phyloP scores from a whole-genome alignment of 352 stramenopile genomes.

The Globisporangium paroecandrum region DNA sequence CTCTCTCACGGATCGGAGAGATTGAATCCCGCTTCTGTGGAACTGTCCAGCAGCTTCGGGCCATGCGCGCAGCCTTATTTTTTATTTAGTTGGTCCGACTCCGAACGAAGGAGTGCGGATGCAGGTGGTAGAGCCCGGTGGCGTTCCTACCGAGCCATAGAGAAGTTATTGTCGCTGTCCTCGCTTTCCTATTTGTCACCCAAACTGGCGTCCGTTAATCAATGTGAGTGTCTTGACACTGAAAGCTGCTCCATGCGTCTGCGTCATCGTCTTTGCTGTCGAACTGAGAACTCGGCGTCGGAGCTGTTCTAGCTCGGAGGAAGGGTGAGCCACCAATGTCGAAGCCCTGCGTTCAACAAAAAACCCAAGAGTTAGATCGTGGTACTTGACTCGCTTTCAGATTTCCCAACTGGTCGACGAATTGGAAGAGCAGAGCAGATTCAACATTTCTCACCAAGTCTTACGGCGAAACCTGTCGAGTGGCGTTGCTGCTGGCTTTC shows the following conservation, averaged over 20 bases:
- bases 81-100: slow-evolving; percentile 20
- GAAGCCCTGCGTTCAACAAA: slow-evolving; percentile 8
- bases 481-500: neutral
- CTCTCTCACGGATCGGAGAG: neutral
- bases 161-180: slow-evolving; percentile 15
- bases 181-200: slow-evolving; percentile 10
- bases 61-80: slow-evolving; percentile 5
- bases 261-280: neutral
- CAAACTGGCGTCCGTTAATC: slow-evolving; percentile 15
- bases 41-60: neutral
- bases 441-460: slow-evolving; percentile 11
- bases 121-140: neutral
- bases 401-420: neutral
- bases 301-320: neutral
- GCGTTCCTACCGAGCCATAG: slow-evolving; percentile 11
- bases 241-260: neutral
- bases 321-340: neutral
- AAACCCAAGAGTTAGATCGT: neutral
- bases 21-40: neutral
- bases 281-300: neutral
- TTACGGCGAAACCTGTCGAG: slow-evolving; percentile 5
- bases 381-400: neutral
- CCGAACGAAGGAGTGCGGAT: slow-evolving; percentile 22
- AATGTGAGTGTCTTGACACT: slow-evolving; percentile 16
- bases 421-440: neutral